These are phyloP conservation scores for Cercospora brassicicola DNA, from an alignment of 2,329 filamentous ascomycete genomes.

Conservation along the genomic window DNA sequence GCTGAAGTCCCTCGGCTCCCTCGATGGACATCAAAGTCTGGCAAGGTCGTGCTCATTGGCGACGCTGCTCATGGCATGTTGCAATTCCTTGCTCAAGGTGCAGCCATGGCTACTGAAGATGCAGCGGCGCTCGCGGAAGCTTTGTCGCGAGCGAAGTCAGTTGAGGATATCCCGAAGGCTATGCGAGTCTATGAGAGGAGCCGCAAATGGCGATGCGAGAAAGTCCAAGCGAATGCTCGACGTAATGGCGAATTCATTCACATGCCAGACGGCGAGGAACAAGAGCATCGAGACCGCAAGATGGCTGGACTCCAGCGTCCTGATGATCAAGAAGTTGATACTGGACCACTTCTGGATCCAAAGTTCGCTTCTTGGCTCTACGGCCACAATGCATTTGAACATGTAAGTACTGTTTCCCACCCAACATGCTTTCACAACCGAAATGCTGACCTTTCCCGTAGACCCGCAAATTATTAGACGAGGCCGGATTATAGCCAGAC, in stretches of 20 bases:
- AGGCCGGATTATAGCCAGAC: not conserved
- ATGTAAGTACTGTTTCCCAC: slow-evolving; percentile 1
- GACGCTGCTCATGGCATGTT: slow-evolving; percentile 13
- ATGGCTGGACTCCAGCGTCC: not conserved
- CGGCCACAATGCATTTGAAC: slow-evolving; percentile 3
- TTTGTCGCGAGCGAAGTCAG: not conserved
- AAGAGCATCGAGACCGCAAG: slow-evolving; percentile 12
- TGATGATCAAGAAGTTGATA: slow-evolving; percentile 10
- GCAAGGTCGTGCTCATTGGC: slow-evolving; percentile 1
- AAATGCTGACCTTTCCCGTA: not conserved
- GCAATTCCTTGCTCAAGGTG: slow-evolving; percentile 12
- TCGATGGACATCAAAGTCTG: slow-evolving; percentile 11
- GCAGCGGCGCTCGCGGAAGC: slow-evolving; percentile 1
- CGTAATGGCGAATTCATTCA: slow-evolving; percentile 13
- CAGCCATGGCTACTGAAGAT: slow-evolving; percentile 12
- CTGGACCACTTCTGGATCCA: not conserved
- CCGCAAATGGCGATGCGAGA: slow-evolving; percentile 15
- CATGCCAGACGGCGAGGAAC: slow-evolving; percentile 12
- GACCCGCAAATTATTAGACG: not conserved
- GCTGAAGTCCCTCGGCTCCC: slow-evolving; percentile 3
- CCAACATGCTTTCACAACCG: too few relatives aligned
- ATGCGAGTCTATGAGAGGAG: slow-evolving; percentile 7
- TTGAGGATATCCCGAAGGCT: not conserved
- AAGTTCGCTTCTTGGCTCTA: slow-evolving; percentile 1
- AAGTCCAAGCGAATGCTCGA: slow-evolving; percentile 7